phyloP scores from a whole-genome alignment of 2,329 filamentous ascomycete genomes.

The Aspergillus ibericus region DNA sequence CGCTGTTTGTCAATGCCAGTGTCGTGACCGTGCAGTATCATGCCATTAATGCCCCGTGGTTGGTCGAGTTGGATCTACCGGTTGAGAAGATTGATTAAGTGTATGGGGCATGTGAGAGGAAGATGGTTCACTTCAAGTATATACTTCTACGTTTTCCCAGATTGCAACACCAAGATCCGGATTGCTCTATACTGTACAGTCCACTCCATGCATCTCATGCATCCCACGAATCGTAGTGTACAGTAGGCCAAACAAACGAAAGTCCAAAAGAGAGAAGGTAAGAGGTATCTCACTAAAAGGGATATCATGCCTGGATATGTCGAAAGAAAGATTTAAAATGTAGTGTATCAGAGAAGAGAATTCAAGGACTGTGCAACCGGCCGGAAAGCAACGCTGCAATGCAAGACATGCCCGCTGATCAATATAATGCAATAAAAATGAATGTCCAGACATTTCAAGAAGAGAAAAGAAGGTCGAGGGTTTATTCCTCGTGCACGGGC shows the following conservation, averaged over 20 bases:
- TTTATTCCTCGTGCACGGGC: constrained; percentile 39
- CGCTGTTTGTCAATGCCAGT: constrained; percentile 59
- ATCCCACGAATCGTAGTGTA: background rate
- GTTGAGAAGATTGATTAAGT: background rate
- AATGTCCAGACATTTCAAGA: constrained; percentile 29
- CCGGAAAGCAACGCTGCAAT: constrained; percentile 19
- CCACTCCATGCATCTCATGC: background rate
- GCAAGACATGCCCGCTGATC: constrained; percentile 13
- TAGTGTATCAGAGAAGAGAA: constrained; percentile 10
- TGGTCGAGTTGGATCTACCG: constrained; percentile 56
- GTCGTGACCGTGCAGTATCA: constrained; percentile 54
- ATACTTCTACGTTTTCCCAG: no score
- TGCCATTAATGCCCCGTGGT: constrained; percentile 55
- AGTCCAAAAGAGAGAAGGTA: background rate
- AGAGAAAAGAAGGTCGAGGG: constrained; percentile 19
- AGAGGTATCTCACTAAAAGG: constrained; percentile 7
- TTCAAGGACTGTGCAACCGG: constrained; percentile 10
- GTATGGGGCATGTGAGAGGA: no score
- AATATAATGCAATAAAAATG: constrained; percentile 11
- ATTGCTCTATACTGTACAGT: background rate
- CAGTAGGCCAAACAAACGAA: background rate
- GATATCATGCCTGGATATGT: constrained; percentile 5
- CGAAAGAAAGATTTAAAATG: constrained; percentile 6
- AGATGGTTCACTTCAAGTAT: no score
- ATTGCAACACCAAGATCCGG: no score